Conservation (phyloP, 257 asterid genomes). For the Solanum appendiculatum region DNA sequence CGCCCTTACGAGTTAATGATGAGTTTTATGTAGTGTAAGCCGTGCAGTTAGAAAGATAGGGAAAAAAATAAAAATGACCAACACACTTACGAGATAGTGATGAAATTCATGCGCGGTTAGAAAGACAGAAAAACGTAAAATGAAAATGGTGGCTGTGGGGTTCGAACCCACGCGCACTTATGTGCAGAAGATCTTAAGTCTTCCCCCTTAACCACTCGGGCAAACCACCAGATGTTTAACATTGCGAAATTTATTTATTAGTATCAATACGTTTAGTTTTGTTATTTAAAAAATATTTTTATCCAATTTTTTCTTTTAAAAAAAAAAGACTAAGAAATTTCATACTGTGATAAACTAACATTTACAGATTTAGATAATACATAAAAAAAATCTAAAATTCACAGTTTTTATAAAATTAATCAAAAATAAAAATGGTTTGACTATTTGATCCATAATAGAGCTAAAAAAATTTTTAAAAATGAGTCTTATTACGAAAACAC, state of each 20-base stretch:
- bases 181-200: slow-evolving; percentile 31
- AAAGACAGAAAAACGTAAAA: fast-evolving
- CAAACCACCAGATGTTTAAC: slow-evolving; percentile 29
- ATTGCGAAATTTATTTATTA: too few relatives aligned
- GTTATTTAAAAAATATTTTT: background rate
- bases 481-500: background rate
- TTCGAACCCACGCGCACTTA: slow-evolving; percentile 27
- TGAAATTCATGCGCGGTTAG: too few relatives aligned
- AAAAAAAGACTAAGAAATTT: background rate
- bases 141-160: slow-evolving; percentile 14
- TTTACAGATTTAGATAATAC: background rate
- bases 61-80: background rate
- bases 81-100: too few relatives aligned
- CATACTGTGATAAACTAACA: background rate
- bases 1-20: too few relatives aligned
- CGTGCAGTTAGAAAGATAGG: background rate
- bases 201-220: slow-evolving; percentile 51
- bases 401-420: background rate
- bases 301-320: background rate
- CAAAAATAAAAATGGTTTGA: background rate
- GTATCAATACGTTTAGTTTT: background rate
- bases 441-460: background rate
- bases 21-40: too few relatives aligned
- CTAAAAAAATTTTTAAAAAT: too few relatives aligned
- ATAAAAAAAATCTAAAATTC: background rate